Conservation (phyloP, 768 basidiomycete genomes). For the Lactarius vividus region DNA sequence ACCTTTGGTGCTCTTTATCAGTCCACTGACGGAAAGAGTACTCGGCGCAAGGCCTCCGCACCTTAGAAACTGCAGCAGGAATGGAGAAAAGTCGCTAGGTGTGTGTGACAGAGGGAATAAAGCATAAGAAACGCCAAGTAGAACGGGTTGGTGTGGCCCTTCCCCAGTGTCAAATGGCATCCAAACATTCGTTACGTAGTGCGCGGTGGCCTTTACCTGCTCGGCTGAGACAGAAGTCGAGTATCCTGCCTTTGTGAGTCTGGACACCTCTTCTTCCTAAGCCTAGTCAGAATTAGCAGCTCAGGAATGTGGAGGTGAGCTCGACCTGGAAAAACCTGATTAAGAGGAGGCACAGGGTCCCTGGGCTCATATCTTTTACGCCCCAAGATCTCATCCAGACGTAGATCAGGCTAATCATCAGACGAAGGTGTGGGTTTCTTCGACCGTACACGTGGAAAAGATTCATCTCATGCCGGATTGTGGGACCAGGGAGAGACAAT, state of each 20-base stretch:
- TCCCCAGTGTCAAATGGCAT: slow-evolving; percentile 19
- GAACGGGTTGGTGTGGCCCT: slow-evolving; percentile 6
- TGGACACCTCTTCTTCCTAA: slow-evolving; percentile 19
- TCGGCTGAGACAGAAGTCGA: slow-evolving; percentile 10
- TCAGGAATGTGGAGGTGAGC: neutral
- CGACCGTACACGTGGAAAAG: slow-evolving; percentile 16
- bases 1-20: slow-evolving; percentile 10
- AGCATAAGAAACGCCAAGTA: slow-evolving; percentile 20
- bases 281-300: slow-evolving; percentile 1
- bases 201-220: slow-evolving; percentile 13
- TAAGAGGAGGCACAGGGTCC: slow-evolving; percentile 18
- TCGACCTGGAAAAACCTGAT: slow-evolving; percentile 27
- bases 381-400: slow-evolving; percentile 28
- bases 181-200: slow-evolving; percentile 9
- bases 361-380: slow-evolving; percentile 16
- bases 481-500: slow-evolving; percentile 21
- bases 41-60: slow-evolving; percentile 1
- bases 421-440: slow-evolving; percentile 9
- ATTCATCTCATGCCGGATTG: slow-evolving; percentile 8
- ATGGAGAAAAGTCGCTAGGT: slow-evolving; percentile 12
- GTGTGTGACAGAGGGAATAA: slow-evolving; percentile 3
- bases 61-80: slow-evolving; percentile 23
- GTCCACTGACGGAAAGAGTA: neutral
- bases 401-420: slow-evolving; percentile 16
- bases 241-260: neutral